Percentiles rank a stretch among this genome's conserved stretches.
Evolutionary conservation across 139 green algal genomes (phyloP).

Genomic region (Coccomyxa sp.): DNA sequence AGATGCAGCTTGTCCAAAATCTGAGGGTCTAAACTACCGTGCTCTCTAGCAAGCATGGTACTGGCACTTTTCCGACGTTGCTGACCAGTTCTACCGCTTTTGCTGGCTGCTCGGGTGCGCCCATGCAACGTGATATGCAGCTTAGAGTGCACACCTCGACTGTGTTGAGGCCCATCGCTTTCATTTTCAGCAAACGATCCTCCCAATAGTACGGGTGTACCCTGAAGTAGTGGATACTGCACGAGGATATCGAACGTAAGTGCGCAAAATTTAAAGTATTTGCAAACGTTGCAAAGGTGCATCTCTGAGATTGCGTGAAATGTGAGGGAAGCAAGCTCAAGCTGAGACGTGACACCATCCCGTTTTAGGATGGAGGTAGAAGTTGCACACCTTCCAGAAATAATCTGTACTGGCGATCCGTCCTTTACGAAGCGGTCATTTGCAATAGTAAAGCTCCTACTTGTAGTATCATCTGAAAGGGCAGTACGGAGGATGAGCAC

Average conservation of each 20-base stretch:
- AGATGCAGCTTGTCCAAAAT: background rate
- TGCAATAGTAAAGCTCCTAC: background rate
- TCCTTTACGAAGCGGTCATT: background rate
- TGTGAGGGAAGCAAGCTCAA: background rate
- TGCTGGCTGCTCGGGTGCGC: background rate
- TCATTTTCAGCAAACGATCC: conserved; percentile 38
- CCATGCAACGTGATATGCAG: background rate
- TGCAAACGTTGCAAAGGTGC: too few relatives aligned
- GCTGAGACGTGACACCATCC: background rate
- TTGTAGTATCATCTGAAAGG: background rate
- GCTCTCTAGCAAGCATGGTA: background rate
- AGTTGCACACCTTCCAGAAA: background rate
- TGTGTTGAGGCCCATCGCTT: conserved; percentile 52
- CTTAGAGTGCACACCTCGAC: conserved; percentile 11
- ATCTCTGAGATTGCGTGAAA: too few relatives aligned
- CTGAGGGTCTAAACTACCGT: background rate
- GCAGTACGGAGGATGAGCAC: background rate
- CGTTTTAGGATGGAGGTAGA: background rate
- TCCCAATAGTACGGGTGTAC: conserved; percentile 49
- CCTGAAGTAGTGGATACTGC: conserved; percentile 48
- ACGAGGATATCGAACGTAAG: background rate
- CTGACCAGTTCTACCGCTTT: background rate
- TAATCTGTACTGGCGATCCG: background rate
- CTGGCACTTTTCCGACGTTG: background rate
- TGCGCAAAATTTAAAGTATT: too few relatives aligned